Base-by-base conservation (phyloP, 2,329 filamentous ascomycete species). In the Leptographium lundbergii region DNA sequence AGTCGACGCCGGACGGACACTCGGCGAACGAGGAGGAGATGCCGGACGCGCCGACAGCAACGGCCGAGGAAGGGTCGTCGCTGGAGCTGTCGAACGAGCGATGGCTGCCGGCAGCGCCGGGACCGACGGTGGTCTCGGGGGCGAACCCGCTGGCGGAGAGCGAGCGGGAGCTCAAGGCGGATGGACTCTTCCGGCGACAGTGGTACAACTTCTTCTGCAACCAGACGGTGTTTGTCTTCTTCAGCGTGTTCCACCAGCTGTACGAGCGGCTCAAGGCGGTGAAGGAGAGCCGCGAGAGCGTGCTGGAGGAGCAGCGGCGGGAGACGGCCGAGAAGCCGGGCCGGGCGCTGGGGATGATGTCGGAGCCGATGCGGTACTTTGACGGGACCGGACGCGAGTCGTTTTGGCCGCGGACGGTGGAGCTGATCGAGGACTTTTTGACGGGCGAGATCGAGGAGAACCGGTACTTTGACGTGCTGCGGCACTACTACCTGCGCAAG, bases 181-280 rank as follows among this genome's bases (percentile, higher is more conserved):
- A 96, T 62, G 88, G 91, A 57, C 85, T 88, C 60, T 95, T 94
- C 72, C 80, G 81, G 65, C 88, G 91, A 54, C 84, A 85, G 13
- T 85, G 83, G 72, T 95, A 90, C 75, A 92, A 92, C 69, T 84
- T 97, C 69, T 99, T 95, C 75, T 87, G 86, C 70, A 97, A 96
- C 70, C 82, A 90, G 66, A 89, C 87, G 4, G 86, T 99, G 61
- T 96, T 91, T 69, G 91, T 94, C 72, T 97, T 99, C 78, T 88
- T 99, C 75, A 89, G 87, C 65, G 86, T 96, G 62, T 94, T 99
- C 70, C 85, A 96, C 68, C 88, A 87, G n/a, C 77, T 99, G 6
- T 97, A 96, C 73, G 83, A 85, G 67, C 85, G 94, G 48, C 79
- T 99, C 17, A 78, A 87, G 63, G 87, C 88, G 61, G 84, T 97